Base-by-base conservation (phyloP, 2,329 filamentous ascomycete species). In the Albifimbria verrucaria region DNA sequence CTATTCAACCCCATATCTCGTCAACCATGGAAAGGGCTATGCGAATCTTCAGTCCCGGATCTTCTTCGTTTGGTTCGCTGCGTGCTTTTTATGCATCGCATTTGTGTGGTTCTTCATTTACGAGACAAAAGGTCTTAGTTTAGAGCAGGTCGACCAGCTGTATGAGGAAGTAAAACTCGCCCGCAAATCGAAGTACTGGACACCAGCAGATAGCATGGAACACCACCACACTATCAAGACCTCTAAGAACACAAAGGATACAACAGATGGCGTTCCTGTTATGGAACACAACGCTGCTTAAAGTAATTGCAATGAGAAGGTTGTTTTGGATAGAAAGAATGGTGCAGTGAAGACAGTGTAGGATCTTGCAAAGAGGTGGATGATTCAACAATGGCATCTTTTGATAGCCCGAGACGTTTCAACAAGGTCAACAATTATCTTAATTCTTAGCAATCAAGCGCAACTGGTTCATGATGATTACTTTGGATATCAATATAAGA, bases 91-190 rank as follows among this genome's bases (percentile, higher is more conserved):
- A 52, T 86, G 84, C 68, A 86, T 89, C 58, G 72, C 83, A 12
- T 89, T 89, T 65, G 86, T 88, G 6, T 88, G 81, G 66, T 86
- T 87, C 66, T 83, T 85, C 72, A 83, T 94, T 64, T 92, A 92
- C 68, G 90, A 93, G 77, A 94, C 90, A 55, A 94, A 93, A 78
- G 88, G 88, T 20, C 79, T 92, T 21, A 85, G 82, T 0, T 80
- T 94, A 25, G 90, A 95, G 71, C 82, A 94, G 71, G 85, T 94
- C 54, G 89, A 94, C 66, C 82, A 89, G 73, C 71, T 92, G 48
- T 92, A 91, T 70, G 71, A 70, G 44, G 86, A 88, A 68, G 78
- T 86, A 41, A 45, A 21, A 7, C n/a, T 45, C 12, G 43, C 43
- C 23, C 43, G 43, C 43, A 45, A 45, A 17, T 45, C 43, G 43